Evolutionary conservation across 2,329 filamentous ascomycete genomes (phyloP).

Genomic region (Penicillium concentricum): DNA sequence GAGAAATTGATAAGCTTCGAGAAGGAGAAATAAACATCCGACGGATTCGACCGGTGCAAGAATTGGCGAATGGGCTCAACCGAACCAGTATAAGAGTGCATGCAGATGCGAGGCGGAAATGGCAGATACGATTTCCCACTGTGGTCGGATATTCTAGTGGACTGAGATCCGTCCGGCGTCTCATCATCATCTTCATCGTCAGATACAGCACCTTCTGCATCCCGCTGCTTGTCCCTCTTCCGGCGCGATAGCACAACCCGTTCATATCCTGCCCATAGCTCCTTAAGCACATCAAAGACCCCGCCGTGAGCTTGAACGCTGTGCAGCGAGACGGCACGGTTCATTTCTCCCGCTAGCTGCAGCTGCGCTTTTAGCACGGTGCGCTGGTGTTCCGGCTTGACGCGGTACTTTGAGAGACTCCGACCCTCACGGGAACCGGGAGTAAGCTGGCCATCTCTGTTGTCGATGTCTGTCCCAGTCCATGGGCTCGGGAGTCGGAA

Average conservation of each 20-base stretch:
- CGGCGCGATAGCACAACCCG: slow-evolving; percentile 50
- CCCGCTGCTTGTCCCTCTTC: slow-evolving; percentile 40
- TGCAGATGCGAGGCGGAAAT: slow-evolving; percentile 83
- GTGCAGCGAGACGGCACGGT: slow-evolving; percentile 59
- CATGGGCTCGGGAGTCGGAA: slow-evolving; percentile 60
- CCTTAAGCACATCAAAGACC: slow-evolving; percentile 55
- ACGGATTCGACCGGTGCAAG: slow-evolving; percentile 68
- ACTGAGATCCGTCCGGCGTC: neutral
- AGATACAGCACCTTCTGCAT: slow-evolving; percentile 32
- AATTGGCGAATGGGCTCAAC: slow-evolving; percentile 76
- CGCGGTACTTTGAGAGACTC: slow-evolving; percentile 56
- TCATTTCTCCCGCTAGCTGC: slow-evolving; percentile 57
- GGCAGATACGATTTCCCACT: slow-evolving; percentile 48
- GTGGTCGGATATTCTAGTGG: neutral
- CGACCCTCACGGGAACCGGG: slow-evolving; percentile 62
- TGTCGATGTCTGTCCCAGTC: slow-evolving; percentile 34
- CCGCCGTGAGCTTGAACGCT: slow-evolving; percentile 63
- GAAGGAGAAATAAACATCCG: slow-evolving; percentile 82
- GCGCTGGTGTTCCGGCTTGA: slow-evolving; percentile 58
- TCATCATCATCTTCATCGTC: slow-evolving; percentile 16
- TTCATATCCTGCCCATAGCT: slow-evolving; percentile 60
- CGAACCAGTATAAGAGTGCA: slow-evolving; percentile 88
- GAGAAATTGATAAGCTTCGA: slow-evolving; percentile 78
- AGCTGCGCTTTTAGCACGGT: slow-evolving; percentile 58
- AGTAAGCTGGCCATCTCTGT: slow-evolving; percentile 46